Base-by-base conservation (phyloP, 73 alveolate genomes). In the Paramecium primaurelia region DNA sequence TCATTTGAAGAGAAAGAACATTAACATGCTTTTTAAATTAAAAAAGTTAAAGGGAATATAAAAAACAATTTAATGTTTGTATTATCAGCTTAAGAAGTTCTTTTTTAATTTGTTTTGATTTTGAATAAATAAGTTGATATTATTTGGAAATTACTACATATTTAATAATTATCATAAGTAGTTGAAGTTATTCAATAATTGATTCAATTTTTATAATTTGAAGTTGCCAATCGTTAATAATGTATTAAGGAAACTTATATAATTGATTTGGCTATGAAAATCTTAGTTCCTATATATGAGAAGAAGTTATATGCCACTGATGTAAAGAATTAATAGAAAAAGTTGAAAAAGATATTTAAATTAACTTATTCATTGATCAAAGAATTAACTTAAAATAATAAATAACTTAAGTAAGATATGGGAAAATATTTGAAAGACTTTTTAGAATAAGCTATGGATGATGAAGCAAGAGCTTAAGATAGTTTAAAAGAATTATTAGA, bases 401-500 rank as follows among this genome's bases (percentile, higher is more conserved):
- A 45, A 49, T 16, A 80, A 20, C 58, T 80, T 22, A 80, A 80
- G 30, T 49, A 40, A 45, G 45, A 80, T 26, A 47, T 80, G 58
- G 32, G 64, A 18, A 45, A 80, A 16, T 80, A 64, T 59, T 49
- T 80, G 49, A 64, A 80, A 80, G 91, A 40, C 8, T 80, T 80
- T 44, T 25, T 80, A 47, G 58, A 80, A 40, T 47, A 80, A 25
- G 91, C 91, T 10, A 80, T 80, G 47, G 32, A 32, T 80, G 91
- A 80, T 47, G 91, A 80, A 80, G 49, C 71, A 18, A 80, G 91
- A 80, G 91, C 58, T 25, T 22, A 80, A 18, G 91, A 80, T 14
- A 80, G 77, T 45, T 45, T 80, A 45, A 80, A 44, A 20, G 91
- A 47, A 45, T 36, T 80, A 22, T 80, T 80, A 49, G 75, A 45